Evolutionary conservation across 345 rosid species (phyloP).

Genomic region (Fremontodendron californicum): DNA sequence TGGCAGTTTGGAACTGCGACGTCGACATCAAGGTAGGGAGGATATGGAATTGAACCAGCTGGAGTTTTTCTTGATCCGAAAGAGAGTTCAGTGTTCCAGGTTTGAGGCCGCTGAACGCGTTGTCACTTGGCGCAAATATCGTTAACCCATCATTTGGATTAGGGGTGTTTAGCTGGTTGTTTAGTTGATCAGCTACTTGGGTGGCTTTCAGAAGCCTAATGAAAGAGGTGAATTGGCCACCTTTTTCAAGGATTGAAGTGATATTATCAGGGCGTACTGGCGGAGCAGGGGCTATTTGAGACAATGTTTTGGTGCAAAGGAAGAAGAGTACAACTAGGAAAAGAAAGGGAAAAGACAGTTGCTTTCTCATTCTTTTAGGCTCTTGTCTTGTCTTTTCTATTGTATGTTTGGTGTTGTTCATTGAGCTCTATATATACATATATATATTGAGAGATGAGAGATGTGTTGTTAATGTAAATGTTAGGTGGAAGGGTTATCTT

Average conservation of each 20-base stretch:
- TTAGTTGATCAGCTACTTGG: conserved; percentile 64
- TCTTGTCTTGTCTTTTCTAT: neutral
- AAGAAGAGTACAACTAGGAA: neutral
- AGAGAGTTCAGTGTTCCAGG: conserved; percentile 68
- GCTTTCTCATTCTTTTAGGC: conserved; percentile 10
- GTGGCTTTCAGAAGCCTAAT: conserved; percentile 62
- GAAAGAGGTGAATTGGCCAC: conserved; percentile 23
- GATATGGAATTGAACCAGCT: conserved; percentile 76
- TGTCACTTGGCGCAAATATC: conserved; percentile 76
- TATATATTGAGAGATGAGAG: neutral
- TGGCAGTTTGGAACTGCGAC: conserved; percentile 80
- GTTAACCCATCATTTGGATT: conserved; percentile 70
- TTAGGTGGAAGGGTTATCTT: neutral
- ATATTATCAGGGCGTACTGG: neutral
- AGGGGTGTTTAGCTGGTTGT: conserved; percentile 53
- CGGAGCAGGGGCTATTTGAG: conserved; percentile 10
- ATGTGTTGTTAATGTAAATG: conserved; percentile 1
- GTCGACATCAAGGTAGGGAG: conserved; percentile 54
- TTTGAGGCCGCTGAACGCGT: conserved; percentile 59
- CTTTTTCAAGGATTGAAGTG: conserved; percentile 9
- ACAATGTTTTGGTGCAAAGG: neutral
- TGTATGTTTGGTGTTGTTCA: neutral
- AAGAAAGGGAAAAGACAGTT: neutral
- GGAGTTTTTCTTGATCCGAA: conserved; percentile 61
- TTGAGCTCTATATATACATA: neutral